These are phyloP conservation scores for Clarireedia paspali DNA, from an alignment of 2,329 filamentous ascomycete species.

Conservation along the genomic window DNA sequence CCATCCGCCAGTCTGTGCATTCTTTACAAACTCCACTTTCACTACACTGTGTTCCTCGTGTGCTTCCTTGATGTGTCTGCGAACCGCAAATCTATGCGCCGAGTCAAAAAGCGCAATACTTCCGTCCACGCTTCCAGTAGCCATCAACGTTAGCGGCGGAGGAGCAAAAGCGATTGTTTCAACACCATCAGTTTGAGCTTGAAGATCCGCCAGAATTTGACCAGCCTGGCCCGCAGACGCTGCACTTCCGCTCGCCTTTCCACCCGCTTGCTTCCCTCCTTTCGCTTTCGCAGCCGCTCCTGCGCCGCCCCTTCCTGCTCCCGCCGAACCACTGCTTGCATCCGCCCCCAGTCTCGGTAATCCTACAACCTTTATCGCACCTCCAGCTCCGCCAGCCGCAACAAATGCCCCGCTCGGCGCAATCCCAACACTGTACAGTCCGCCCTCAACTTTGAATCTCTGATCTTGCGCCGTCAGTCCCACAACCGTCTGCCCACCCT, in stretches of 20 bases:
- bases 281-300: conserved; percentile 21
- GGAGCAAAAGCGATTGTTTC: conserved; percentile 67
- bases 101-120: conserved; percentile 83
- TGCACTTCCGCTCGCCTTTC: conserved; percentile 33
- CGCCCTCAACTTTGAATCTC: conserved; percentile 85
- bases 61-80: conserved; percentile 71
- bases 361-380: conserved; percentile 76
- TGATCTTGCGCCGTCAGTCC: conserved; percentile 74
- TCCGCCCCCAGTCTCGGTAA: conserved; percentile 53
- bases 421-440: conserved; percentile 80
- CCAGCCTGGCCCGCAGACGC: conserved; percentile 46
- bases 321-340: conserved; percentile 17
- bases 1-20: conserved; percentile 45
- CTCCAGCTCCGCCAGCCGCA: conserved; percentile 81
- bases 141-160: conserved; percentile 45
- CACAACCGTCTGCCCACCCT: conserved; percentile 59
- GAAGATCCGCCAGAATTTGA: conserved; percentile 73
- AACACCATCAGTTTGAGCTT: conserved; percentile 70
- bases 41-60: conserved; percentile 88
- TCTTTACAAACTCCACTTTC: conserved; percentile 78
- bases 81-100: conserved; percentile 76
- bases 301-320: conserved; percentile 21
- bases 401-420: conserved; percentile 73
- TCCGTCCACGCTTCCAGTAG: conserved; percentile 63
- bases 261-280: conserved; percentile 29